Conservation (phyloP, 208 protist genomes). For the Acanthamoeba divionensis region DNA sequence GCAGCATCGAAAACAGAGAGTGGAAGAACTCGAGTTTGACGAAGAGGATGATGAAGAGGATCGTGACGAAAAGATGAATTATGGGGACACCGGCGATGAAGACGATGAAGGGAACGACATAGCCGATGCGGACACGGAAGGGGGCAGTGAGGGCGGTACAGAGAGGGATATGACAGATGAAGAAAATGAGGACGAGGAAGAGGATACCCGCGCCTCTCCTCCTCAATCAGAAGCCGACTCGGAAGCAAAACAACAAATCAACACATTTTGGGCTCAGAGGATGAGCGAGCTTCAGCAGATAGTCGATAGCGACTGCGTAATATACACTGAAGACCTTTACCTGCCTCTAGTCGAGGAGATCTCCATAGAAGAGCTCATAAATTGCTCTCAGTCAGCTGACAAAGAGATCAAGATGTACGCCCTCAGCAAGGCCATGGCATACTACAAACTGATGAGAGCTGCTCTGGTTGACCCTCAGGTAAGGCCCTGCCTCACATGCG, state of each 20-base stretch:
- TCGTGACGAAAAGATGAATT: not conserved
- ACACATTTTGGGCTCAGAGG: not conserved
- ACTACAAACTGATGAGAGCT: not conserved
- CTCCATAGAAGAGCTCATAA: not conserved
- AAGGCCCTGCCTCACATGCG: not conserved
- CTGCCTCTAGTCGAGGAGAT: not conserved
- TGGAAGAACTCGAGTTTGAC: not conserved
- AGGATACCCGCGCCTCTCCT: not conserved
- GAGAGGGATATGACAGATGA: not conserved
- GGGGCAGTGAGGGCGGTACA: not conserved
- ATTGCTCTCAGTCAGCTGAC: not conserved
- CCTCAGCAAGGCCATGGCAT: not conserved
- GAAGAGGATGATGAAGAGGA: not conserved
- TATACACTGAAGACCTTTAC: conserved; percentile 47
- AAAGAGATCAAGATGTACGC: not conserved
- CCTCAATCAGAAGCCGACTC: not conserved
- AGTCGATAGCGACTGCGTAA: not conserved
- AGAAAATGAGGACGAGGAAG: not conserved
- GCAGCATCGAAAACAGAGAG: not conserved
- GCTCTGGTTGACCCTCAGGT: conserved; percentile 1
- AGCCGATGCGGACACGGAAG: not conserved
- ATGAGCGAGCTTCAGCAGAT: not conserved
- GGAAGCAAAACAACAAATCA: not conserved
- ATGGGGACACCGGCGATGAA: not conserved
- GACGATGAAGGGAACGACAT: not conserved